A percentile compares a stretch with the other conserved stretches of the same genome.
Conservation (phyloP, 1,284 basidiomycete species). For the Athelia psychrophila region DNA sequence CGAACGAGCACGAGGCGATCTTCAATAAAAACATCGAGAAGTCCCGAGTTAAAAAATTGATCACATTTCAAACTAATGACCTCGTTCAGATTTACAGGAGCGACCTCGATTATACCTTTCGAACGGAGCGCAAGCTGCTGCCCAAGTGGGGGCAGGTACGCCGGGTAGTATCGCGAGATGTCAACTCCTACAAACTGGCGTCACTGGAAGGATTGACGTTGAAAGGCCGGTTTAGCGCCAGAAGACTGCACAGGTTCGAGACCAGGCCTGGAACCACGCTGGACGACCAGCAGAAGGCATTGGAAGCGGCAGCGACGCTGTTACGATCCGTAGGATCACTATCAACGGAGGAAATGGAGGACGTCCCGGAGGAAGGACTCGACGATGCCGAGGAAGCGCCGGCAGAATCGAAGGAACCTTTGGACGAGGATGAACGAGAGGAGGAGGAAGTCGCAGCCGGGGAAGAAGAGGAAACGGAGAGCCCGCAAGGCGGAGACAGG, state of each 20-base stretch:
- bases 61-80: slow-evolving; percentile 9
- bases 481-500: too few relatives aligned
- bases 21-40: slow-evolving; percentile 18
- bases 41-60: slow-evolving; percentile 7
- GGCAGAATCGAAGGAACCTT: slow-evolving; percentile 6
- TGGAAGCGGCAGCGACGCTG: slow-evolving; percentile 7
- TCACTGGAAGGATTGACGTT: slow-evolving; percentile 10
- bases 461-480: too few relatives aligned
- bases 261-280: slow-evolving; percentile 11
- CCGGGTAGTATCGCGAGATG: slow-evolving; percentile 3
- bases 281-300: slow-evolving; percentile 5
- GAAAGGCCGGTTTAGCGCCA: slow-evolving; percentile 13
- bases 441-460: too few relatives aligned
- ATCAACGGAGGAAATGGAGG: slow-evolving; percentile 9
- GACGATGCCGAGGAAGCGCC: slow-evolving; percentile 4
- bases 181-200: slow-evolving; percentile 22
- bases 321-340: slow-evolving; percentile 8
- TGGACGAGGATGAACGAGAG: too few relatives aligned
- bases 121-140: slow-evolving; percentile 16
- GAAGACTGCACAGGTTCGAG: slow-evolving; percentile 15
- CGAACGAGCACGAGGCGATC: slow-evolving; percentile 9
- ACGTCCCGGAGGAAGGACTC: slow-evolving; percentile 3
- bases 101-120: slow-evolving; percentile 16
- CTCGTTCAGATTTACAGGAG: slow-evolving; percentile 14
- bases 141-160: slow-evolving; percentile 21